phyloP scores from a whole-genome alignment of 306 rosid species.

The Delonix regia region DNA sequence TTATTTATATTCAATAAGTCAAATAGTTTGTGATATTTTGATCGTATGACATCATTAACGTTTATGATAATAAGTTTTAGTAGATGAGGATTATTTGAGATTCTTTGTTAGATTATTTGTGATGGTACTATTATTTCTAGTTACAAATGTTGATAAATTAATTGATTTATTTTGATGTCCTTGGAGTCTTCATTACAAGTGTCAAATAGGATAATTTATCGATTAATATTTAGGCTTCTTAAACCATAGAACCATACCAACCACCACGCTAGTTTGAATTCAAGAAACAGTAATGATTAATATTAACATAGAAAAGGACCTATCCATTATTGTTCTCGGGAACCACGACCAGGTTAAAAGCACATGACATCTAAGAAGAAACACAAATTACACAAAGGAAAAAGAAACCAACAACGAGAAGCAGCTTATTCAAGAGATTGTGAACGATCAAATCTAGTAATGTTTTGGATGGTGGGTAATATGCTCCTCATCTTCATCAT shows the following conservation, averaged over 20 bases:
- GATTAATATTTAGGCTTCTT: no score
- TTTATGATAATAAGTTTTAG: background rate
- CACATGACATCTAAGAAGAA: background rate
- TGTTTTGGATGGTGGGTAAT: background rate
- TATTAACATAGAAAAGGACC: no score
- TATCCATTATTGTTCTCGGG: no score
- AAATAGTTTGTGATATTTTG: no score
- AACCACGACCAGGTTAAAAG: no score
- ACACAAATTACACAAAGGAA: background rate
- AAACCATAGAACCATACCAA: background rate
- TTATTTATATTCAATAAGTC: no score
- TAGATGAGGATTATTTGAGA: background rate
- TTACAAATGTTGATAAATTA: background rate
- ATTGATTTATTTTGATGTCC: conserved; percentile 47
- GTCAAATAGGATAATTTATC: background rate
- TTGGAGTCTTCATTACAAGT: conserved; percentile 66
- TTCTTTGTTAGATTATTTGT: no score
- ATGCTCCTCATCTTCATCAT: conserved; percentile 1
- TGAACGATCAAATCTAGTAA: background rate
- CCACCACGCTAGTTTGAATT: no score
- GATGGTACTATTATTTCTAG: background rate
- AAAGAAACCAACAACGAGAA: background rate
- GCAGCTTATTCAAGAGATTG: background rate
- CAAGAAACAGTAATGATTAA: no score
- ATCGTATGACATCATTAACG: background rate